A percentile compares a stretch with the other conserved stretches of the same genome.
phyloP scores from a whole-genome alignment of 2,329 filamentous ascomycete species.

The Scedosporium aurantiacum region DNA sequence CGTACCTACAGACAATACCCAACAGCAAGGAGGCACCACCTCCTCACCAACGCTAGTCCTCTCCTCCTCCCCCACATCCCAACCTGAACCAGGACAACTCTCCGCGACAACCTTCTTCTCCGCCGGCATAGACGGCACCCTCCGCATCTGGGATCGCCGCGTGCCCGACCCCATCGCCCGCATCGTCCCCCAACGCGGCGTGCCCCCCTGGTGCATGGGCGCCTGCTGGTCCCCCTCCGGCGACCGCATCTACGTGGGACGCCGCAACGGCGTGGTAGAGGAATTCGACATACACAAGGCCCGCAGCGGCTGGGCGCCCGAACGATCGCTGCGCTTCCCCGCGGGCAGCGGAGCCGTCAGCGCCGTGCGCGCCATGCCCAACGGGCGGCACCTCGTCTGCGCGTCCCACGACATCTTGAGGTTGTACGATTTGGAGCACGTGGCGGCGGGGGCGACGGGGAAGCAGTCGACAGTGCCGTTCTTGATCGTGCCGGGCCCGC shows the following conservation, averaged over 20 bases:
- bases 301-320: slow-evolving; percentile 53
- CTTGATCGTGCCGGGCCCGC: slow-evolving; percentile 84
- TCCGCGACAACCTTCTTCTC: slow-evolving; percentile 78
- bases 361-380: slow-evolving; percentile 80
- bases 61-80: slow-evolving; percentile 20
- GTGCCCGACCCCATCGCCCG: slow-evolving; percentile 66
- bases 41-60: background rate
- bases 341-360: slow-evolving; percentile 82
- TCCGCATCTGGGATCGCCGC: slow-evolving; percentile 89
- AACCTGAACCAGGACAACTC: slow-evolving; percentile 44
- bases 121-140: slow-evolving; percentile 73
- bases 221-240: slow-evolving; percentile 94
- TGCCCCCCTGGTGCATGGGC: slow-evolving; percentile 95
- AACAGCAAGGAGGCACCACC: background rate
- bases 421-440: slow-evolving; percentile 78
- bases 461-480: slow-evolving; percentile 60
- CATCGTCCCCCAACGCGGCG: slow-evolving; percentile 61
- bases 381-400: slow-evolving; percentile 83
- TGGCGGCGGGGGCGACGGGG: slow-evolving; percentile 18
- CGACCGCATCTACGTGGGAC: slow-evolving; percentile 86
- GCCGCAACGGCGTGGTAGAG: slow-evolving; percentile 86
- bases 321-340: slow-evolving; percentile 77
- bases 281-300: slow-evolving; percentile 82
- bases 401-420: slow-evolving; percentile 89
- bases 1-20: slow-evolving; percentile 6